Evolutionary conservation across 495 filamentous ascomycete species (phyloP), one percentile per base, ranked within the genome.

Genomic region (Bathelium albidoporum): DNA sequence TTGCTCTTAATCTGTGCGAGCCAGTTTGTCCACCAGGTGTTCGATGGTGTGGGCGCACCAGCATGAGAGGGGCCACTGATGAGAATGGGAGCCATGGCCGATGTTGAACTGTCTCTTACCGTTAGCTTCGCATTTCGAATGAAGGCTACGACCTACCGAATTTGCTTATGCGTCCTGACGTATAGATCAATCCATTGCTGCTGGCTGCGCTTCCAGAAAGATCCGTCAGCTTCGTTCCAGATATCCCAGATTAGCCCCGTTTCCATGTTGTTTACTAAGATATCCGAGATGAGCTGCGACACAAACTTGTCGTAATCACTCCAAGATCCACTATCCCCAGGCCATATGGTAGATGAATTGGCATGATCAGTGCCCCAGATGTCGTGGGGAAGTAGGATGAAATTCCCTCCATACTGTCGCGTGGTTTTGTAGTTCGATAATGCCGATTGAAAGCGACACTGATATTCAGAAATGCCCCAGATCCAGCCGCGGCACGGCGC

Each of bases 141-240:
- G 31, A 58, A 59, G 45, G 59, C 64, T 16, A 20, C 2, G 24
- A 61, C 65, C 34, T 62, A 72, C 70, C 72, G 52, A 20, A 73
- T 62, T 39, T 66, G 26, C 39, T 76, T 62, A 34, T 71, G 65
- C 1, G 73, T 73, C 31, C 72, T 67, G 16, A 65, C 64, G 39
- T 67, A 77, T 7, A 72, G 36, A 10, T 72, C 65, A 36, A 78
- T 52, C 59, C 68, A 79, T 39, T 77, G 77, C 20, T 69, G 65
- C 59, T 67, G 65, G 18, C 59, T 31, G 5, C 74, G 72, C 5
- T 26, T 18, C 76, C 76, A 79, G 64, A 78, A 79, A 10, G 31
- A 39, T 18, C 70, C 58, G 28, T 79, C 77, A 16, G 76, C 73
- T 65, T 80, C 77, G 64, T 79, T 80, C 77, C 77, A 80, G 26